These are phyloP conservation scores for Euphorbia peplus DNA, from an alignment of 345 rosid species.

Conservation along the genomic window DNA sequence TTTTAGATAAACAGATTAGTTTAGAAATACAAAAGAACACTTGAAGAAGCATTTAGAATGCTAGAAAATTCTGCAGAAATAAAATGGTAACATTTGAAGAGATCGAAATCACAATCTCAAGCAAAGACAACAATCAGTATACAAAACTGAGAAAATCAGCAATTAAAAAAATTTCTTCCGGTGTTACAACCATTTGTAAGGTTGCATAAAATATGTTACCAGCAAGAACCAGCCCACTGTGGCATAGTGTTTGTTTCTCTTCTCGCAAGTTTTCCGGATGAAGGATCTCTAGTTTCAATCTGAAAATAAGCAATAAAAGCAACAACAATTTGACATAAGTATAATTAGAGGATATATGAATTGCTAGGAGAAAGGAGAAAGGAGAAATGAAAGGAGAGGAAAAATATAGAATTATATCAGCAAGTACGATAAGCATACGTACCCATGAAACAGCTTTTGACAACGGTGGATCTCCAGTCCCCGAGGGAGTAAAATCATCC, in stretches of 20 bases:
- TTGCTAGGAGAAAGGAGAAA: neutral
- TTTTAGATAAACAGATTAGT: constrained; percentile 3
- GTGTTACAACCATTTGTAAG: neutral
- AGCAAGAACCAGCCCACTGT: constrained; percentile 99
- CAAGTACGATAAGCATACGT: constrained; percentile 16
- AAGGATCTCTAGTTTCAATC: constrained; percentile 60
- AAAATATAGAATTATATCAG: neutral
- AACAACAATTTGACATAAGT: neutral
- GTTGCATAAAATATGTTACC: constrained; percentile 40
- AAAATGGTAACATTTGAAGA: too few relatives aligned
- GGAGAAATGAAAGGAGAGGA: neutral
- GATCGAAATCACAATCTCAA: too few relatives aligned
- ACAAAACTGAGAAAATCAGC: too few relatives aligned
- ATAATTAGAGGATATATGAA: neutral
- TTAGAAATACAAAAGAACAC: constrained; percentile 9
- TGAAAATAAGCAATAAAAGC: constrained; percentile 28
- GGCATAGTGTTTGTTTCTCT: constrained; percentile 99
- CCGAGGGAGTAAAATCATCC: too few relatives aligned
- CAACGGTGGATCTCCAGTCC: constrained; percentile 36
- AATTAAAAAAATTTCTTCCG: too few relatives aligned
- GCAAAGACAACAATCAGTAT: too few relatives aligned
- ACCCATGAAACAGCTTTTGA: constrained; percentile 88
- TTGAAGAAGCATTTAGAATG: neutral
- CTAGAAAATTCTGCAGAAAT: neutral
- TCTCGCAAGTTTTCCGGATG: constrained; percentile 67